Evolutionary conservation across 2,329 filamentous ascomycete species (phyloP), one percentile per base, ranked within the genome.

Genomic region (Chaetoscypha palmicola): DNA sequence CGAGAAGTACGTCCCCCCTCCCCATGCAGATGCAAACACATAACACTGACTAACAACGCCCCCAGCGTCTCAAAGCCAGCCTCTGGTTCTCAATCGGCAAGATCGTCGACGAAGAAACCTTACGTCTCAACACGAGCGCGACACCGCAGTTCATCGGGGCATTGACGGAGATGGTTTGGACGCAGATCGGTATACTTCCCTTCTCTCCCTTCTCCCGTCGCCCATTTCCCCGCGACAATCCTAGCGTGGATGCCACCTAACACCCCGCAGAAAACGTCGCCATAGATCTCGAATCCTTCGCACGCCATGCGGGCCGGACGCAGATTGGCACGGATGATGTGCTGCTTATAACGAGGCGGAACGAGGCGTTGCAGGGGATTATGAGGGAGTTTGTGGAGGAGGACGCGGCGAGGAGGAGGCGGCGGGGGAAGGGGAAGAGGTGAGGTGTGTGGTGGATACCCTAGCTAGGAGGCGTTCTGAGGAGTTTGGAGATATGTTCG

Each of bases 121-220:
- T 88, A 22, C 72, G 75, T 45, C 71, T 81, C 21, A 79, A 86
- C 60, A 76, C 87, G 51, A 96, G 94, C 64, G 87, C 90, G 5
- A 95, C 91, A 20, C 87, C 87, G 1, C 88, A 94, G 59, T 95
- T 94, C 64, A 94, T 94, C 54, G 88, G 83, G 7, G 78, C 84
- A 0, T 64, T 94, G 59, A 92, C 86, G 1, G 89, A 95, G 64
- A 77, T 94, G 64, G 83, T 91, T 5, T 95, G 86, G 80, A 76
- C 81, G 1, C 89, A 94, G 55, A 84, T 95, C 40, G 85, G 88
- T 37, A 37, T 22, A n/a, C 11, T 11, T n/a, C n/a, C 14, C 14
- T 5, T 5, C 31, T 33, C 34, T 22, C 5, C 16, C 20, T 21
- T 22, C 37, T 12, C 31, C 37, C 16, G 17, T 33, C n/a, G n/a